Conservation (phyloP, 2,329 filamentous ascomycete genomes). For the Xylariaceae sp. region DNA sequence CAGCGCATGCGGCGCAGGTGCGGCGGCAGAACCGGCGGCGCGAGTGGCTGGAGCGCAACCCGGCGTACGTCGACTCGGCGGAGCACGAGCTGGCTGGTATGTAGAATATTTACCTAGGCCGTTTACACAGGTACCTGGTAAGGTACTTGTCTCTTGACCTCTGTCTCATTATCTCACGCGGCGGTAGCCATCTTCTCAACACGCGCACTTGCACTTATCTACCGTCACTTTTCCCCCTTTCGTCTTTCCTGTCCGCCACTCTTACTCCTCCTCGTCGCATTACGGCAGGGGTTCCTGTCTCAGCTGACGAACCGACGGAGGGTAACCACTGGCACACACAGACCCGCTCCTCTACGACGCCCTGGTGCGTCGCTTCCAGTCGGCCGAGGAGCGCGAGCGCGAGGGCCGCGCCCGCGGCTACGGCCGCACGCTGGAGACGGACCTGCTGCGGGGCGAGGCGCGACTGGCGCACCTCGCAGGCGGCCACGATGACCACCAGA, state of each 20-base stretch:
- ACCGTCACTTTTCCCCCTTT: too few species aligned
- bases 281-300: too few species aligned
- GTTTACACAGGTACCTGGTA: too few species aligned
- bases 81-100: conserved; percentile 50
- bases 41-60: conserved; percentile 65
- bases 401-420: conserved; percentile 71
- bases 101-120: too few species aligned
- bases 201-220: too few species aligned
- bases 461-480: conserved; percentile 54
- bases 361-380: conserved; percentile 70
- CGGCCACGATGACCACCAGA: too few species aligned
- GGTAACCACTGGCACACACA: too few species aligned
- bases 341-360: conserved; percentile 79
- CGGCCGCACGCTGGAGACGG: conserved; percentile 69
- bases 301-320: too few species aligned
- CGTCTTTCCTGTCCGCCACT: conserved; percentile 9
- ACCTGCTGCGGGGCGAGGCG: conserved; percentile 68
- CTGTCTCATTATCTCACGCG: too few species aligned
- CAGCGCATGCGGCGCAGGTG: conserved; percentile 38
- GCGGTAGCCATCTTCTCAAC: too few species aligned
- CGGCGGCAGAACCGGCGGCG: conserved; percentile 68
- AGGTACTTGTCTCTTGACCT: too few species aligned
- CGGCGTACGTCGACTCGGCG: conserved; percentile 57
- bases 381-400: conserved; percentile 61
- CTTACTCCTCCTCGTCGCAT: not conserved